Percentiles rank a stretch among this genome's conserved stretches.
phyloP scores from a whole-genome alignment of 192 early-diverging fungal species.

The Backusella parvicylindrica region DNA sequence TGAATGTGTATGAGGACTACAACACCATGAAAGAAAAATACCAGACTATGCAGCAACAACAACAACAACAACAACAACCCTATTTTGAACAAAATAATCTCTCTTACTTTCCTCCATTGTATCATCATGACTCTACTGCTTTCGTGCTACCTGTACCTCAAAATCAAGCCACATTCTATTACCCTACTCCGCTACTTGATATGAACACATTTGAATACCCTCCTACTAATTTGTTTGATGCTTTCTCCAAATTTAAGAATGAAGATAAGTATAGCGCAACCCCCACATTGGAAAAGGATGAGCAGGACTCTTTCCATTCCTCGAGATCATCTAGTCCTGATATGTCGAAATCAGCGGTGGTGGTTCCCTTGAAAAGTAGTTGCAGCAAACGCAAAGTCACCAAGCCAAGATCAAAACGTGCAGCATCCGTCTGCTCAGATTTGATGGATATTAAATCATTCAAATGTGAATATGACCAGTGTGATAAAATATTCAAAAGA shows the following conservation, averaged over 20 bases:
- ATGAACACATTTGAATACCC: neutral
- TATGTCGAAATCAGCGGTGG: neutral
- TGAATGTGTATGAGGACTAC: constrained; percentile 26
- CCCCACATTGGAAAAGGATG: neutral
- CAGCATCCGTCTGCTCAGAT: neutral
- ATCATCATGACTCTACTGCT: neutral
- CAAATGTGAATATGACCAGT: constrained; percentile 49
- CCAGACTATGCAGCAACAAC: neutral
- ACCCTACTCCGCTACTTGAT: neutral
- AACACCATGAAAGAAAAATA: neutral
- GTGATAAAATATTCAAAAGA: constrained; percentile 54
- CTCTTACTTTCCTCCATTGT: neutral
- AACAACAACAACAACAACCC: constrained; percentile 10
- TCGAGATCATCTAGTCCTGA: constrained; percentile 1
- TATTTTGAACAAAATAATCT: constrained; percentile 2
- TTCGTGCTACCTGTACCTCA: neutral
- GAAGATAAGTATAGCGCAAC: neutral
- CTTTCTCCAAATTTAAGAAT: neutral
- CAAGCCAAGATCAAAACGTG: neutral
- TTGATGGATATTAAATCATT: constrained; percentile 21
- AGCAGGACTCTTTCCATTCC: constrained; percentile 1
- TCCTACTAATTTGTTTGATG: neutral
- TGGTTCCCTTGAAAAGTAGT: constrained; percentile 1
- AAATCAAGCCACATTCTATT: neutral
- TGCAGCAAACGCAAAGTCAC: neutral